phyloP scores from a whole-genome alignment of 2,329 filamentous ascomycete genomes.

The Epichloe gansuensis region DNA sequence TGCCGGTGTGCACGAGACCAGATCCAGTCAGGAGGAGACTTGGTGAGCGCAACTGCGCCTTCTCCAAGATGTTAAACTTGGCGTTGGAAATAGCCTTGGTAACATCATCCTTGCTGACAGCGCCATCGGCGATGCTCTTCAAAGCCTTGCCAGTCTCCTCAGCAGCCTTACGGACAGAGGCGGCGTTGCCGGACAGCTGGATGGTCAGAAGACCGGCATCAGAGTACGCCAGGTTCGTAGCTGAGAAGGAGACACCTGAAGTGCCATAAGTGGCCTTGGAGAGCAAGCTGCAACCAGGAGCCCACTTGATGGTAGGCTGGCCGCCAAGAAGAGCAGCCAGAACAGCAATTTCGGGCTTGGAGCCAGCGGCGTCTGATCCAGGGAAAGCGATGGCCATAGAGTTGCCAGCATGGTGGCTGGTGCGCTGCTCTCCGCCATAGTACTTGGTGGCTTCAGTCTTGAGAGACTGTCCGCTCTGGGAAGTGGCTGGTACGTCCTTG shows the following conservation, averaged over 20 bases:
- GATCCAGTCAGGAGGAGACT: conserved; percentile 77
- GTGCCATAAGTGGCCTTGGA: conserved; percentile 61
- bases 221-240: conserved; percentile 77
- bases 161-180: conserved; percentile 61
- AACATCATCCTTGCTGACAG: conserved; percentile 72
- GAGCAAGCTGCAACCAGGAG: conserved; percentile 80
- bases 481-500: conserved; percentile 48
- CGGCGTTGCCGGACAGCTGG: conserved; percentile 63
- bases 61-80: conserved; percentile 83
- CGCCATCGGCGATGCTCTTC: conserved; percentile 66
- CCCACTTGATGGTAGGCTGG: conserved; percentile 89
- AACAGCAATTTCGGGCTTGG: conserved; percentile 84
- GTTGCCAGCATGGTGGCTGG: conserved; percentile 65
- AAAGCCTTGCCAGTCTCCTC: conserved; percentile 68
- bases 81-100: conserved; percentile 85
- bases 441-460: conserved; percentile 65
- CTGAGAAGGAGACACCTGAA: conserved; percentile 55
- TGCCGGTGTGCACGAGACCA: conserved; percentile 67
- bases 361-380: conserved; percentile 66
- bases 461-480: conserved; percentile 38
- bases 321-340: conserved; percentile 84
- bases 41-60: conserved; percentile 63
- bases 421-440: conserved; percentile 89
- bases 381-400: conserved; percentile 85
- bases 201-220: conserved; percentile 86